Evolutionary conservation across 495 filamentous ascomycete species (phyloP).

Genomic region (Xylaria longipes): DNA sequence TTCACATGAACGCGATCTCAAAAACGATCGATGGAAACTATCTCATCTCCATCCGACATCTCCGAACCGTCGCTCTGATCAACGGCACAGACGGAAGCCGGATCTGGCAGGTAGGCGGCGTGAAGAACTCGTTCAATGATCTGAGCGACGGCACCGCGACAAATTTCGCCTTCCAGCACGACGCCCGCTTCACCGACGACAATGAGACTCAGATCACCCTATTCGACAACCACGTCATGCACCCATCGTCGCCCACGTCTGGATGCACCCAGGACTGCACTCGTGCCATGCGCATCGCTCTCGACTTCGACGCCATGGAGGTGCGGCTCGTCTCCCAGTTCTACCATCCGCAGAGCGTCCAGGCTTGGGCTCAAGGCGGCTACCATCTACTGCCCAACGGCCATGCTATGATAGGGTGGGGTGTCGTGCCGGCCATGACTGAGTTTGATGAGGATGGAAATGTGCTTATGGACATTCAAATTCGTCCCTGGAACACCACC

Average conservation of each 20-base stretch:
- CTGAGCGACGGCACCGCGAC: constrained; percentile 47
- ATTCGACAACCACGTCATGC: constrained; percentile 63
- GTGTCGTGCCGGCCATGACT: constrained; percentile 59
- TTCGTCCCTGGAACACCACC: constrained; percentile 32
- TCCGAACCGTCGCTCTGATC: constrained; percentile 60
- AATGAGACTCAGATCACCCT: constrained; percentile 57
- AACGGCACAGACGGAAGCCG: constrained; percentile 60
- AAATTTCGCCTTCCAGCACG: constrained; percentile 64
- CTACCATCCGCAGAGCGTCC: constrained; percentile 50
- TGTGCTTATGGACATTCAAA: constrained; percentile 45
- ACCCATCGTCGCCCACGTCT: constrained; percentile 53
- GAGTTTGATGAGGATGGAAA: constrained; percentile 60
- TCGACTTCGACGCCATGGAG: constrained; percentile 56
- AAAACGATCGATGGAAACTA: constrained; percentile 63
- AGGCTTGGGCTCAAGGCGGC: constrained; percentile 65
- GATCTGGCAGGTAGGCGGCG: constrained; percentile 62
- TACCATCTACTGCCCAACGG: constrained; percentile 60
- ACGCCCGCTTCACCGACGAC: constrained; percentile 56
- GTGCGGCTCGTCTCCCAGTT: constrained; percentile 41
- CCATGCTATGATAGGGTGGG: constrained; percentile 64
- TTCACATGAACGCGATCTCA: constrained; percentile 67
- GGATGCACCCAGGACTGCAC: constrained; percentile 43
- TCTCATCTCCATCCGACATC: constrained; percentile 62
- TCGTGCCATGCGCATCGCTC: constrained; percentile 57
- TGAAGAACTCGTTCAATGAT: constrained; percentile 55